Base-by-base conservation (phyloP, 495 filamentous ascomycete species). In the Neurospora intermedia region DNA sequence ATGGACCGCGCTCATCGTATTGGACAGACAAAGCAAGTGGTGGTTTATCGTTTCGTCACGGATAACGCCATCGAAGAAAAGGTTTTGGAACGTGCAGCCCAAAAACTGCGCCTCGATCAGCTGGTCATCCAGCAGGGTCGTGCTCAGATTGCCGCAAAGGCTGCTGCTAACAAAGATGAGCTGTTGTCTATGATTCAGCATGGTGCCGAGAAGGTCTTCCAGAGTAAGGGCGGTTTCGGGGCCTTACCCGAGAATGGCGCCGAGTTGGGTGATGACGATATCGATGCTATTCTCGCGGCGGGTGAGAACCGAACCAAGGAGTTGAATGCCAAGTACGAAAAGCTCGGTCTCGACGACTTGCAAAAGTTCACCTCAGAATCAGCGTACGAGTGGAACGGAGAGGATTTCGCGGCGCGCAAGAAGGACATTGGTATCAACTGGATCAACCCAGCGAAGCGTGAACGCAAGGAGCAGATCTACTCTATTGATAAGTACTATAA, bases 401-500 rank as follows among this genome's bases (percentile, higher is more conserved):
- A 98, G 80, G 93, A 94, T 77, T 99, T 98, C 77, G 92, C 93
- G 8, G 87, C 85, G n/a, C 89, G 90, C 71, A 97, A 97, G 84
- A 98, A 97, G 78, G 95, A 97, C 59, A 93, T 99, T 74, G 94
- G 94, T 45, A 87, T 97, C 41, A 96, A 86, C 79, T 99, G 96
- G 96, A 99, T 99, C 84, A 97, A 99, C 78, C 96, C 96, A 3
- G 90, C 96, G 23, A 99, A 98, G 85, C 94, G 96, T 77, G 96
- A 99, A 83, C 92, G 96, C 70, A 99, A 98, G 83, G 96, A 99
- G 79, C 93, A 97, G 80, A 92, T 92, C 39, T 99, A 99, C 77
- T 97, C 95, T 0, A 97, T 98, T 82, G 96, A 99, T 81, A 97
- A 97, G 82, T 99, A 98, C 83, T 99, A 98, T 82, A 93, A 95